A percentile compares a stretch with the other conserved stretches of the same genome.
Evolutionary conservation across 345 rosid species (phyloP).

Genomic region (Salix arbutifolia): DNA sequence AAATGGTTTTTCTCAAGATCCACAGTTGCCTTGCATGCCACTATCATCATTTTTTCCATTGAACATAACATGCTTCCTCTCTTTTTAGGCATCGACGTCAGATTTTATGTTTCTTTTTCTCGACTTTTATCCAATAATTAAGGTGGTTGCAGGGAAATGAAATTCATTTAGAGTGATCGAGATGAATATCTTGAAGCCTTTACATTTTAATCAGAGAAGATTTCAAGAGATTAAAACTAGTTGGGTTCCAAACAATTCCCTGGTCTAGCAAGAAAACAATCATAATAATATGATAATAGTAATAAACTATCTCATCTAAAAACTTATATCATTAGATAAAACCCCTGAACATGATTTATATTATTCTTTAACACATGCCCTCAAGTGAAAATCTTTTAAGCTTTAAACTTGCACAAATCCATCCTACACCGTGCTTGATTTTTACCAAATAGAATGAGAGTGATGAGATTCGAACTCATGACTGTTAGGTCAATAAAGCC

Average conservation of each 20-base stretch:
- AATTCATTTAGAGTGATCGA: not conserved
- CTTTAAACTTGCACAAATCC: too few species aligned
- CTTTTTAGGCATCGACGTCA: not conserved
- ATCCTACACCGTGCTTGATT: too few species aligned
- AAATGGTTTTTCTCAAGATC: not conserved
- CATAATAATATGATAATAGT: not conserved
- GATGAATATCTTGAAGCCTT: not conserved
- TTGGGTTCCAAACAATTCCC: not conserved
- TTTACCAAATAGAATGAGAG: too few species aligned
- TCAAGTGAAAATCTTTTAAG: too few species aligned
- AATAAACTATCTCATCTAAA: too few species aligned
- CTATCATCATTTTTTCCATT: not conserved
- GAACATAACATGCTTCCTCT: not conserved
- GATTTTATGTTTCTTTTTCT: not conserved
- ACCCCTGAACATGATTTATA: too few species aligned
- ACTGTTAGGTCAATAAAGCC: too few species aligned
- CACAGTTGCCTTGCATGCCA: not conserved
- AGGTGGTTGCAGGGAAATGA: not conserved
- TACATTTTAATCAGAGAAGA: not conserved
- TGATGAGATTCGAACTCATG: too few species aligned
- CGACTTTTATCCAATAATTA: not conserved
- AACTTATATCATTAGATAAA: too few species aligned
- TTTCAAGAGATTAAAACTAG: not conserved
- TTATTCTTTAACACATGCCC: fast-evolving
- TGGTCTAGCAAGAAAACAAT: not conserved